Evolutionary conservation across 768 basidiomycete genomes (phyloP), one percentile per base, ranked within the genome.

Genomic region (Agrocybe chaxingu): DNA sequence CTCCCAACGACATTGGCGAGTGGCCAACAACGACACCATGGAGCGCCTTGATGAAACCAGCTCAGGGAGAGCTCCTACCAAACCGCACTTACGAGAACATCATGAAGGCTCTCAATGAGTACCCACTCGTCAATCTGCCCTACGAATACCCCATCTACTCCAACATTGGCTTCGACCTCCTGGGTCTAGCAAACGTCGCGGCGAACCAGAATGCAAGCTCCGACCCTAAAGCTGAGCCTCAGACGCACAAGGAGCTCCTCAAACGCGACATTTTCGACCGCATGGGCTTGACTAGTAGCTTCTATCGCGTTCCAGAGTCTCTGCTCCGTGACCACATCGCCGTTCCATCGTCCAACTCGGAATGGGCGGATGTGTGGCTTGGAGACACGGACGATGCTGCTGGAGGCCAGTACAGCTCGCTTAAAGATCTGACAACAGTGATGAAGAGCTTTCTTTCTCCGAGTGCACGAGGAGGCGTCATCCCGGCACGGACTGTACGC

Each of bases 111-210:
- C 58, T 79, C 4, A 61, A 67, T 0, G 53, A 64, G 9, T 71
- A 60, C 50, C 75, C 68, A 1, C 71, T 78, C 24, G 62, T 73
- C 13, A 66, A 72, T 13, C 61, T 71, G 1, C 79, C 77, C 2
- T 76, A 72, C 54, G 63, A 64, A 3, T 78, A 71, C 53, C 78
- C 83, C 2, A 72, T 93, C 9, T 95, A 95, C 65, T 91, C 89
- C 11, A 74, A 82, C 12, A 81, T 84, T 0, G 92, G 90, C 0
- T 87, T 92, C 49, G 84, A 87, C 61, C 72, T 92, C 43, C 73
- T 93, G 40, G 81, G 86, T 40, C 73, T 90, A 33, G 48, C 77
- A 78, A 52, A 84, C 84, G 33, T 84, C 70, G 47, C 73, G 66
- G 56, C 78, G 76, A 79, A 81, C 54, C 71, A 71, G 11, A 69